Evolutionary conservation across 148 eudicot genomes (phyloP), one percentile per base, ranked within the genome.

Genomic region (Rhododendron molle): DNA sequence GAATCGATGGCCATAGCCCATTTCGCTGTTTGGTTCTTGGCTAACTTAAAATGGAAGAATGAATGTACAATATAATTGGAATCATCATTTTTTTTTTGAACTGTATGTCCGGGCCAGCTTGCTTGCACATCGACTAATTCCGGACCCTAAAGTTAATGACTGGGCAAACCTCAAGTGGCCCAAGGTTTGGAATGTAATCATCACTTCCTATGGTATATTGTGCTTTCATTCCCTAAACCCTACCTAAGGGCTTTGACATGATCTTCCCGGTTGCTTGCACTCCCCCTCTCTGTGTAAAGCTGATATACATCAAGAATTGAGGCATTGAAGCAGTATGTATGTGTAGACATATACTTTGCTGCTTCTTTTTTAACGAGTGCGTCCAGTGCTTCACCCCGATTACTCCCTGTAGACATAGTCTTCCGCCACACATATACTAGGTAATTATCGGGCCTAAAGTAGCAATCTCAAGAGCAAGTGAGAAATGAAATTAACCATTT

Each of bases 241-340:
- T 26, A 28, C 49, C 12, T 46, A 46, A 30, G 69, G 40, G 72
- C 43, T 71, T 26, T 83, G 18, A 28, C 7, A 14, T 28, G 80
- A 23, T 81, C 65, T 76, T 69, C 78, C 20, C 11, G 43, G 40
- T n/a, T 76, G 60, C 36, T 32, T 38, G 44, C 43, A 69, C 44
- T 52, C 34, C 40, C 54, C 38, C 11, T 46, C 16, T 43, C 32
- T 85, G 3, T 49, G 3, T 62, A 21, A 36, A 62, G 46, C 38
- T 62, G 52, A 47, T 71, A 34, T 83, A 28, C n/a, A 49, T 20
- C 10, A 46, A 83, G 1, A 44, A 30, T 72, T 32, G 79, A 72
- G 80, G 58, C 5, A 47, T 72, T 83, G 78, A 47, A 83, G 85
- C 28, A 83, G 65, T 28, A 71, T 71, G 32, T 67, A 67, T 28